Conservation (phyloP, 2,329 filamentous ascomycete species). For the Elsinoe necatrix region DNA sequence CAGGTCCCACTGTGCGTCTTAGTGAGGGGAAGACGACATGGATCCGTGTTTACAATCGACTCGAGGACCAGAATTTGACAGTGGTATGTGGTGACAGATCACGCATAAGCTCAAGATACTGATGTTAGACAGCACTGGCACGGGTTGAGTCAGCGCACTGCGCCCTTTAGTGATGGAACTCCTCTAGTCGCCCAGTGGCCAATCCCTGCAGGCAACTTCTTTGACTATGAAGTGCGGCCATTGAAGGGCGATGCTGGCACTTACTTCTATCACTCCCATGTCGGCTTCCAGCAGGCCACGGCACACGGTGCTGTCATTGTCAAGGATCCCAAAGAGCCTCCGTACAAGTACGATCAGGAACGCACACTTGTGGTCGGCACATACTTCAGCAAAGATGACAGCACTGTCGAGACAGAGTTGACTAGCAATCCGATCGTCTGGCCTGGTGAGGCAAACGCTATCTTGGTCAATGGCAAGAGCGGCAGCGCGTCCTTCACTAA, state of each 20-base stretch:
- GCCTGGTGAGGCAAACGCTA: constrained; percentile 50
- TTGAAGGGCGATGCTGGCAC: constrained; percentile 49
- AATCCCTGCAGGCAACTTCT: constrained; percentile 52
- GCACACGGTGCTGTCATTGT: constrained; percentile 52
- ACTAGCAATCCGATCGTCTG: constrained; percentile 44
- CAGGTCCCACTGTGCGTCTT: constrained; percentile 44
- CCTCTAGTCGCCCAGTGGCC: constrained; percentile 57
- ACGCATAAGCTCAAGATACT: not conserved
- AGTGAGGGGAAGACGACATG: constrained; percentile 41
- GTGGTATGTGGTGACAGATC: constrained; percentile 37
- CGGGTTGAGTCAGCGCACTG: constrained; percentile 50
- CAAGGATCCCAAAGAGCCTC: constrained; percentile 38
- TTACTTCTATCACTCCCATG: constrained; percentile 62
- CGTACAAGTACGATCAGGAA: constrained; percentile 57
- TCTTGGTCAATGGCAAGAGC: constrained; percentile 51
- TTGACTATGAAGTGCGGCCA: constrained; percentile 57
- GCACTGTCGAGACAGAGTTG: constrained; percentile 44
- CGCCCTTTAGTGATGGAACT: constrained; percentile 57
- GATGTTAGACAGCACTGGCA: constrained; percentile 52
- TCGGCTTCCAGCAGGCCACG: constrained; percentile 54
- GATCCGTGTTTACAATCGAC: constrained; percentile 53
- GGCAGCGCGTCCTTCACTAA: constrained; percentile 36
- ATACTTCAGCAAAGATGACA: constrained; percentile 1
- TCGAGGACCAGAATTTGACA: constrained; percentile 47
- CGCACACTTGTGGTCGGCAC: constrained; percentile 35